Conservation (phyloP, 768 basidiomycete genomes). For the Antrodiella citrinella region DNA sequence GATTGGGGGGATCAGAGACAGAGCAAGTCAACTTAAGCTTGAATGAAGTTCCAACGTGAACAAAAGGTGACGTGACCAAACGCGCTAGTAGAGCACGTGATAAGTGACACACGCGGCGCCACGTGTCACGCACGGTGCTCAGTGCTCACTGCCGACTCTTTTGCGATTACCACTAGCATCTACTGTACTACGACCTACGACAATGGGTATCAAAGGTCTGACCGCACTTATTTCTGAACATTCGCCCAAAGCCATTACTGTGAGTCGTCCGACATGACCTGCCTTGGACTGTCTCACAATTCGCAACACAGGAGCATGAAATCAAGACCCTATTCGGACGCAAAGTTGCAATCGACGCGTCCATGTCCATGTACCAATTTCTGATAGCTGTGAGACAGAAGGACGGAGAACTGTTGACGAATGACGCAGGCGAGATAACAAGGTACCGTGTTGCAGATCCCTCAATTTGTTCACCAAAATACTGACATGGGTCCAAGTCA, state of each 20-base stretch:
- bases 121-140: not conserved
- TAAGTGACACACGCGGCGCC: not conserved
- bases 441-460: slow-evolving; percentile 31
- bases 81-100: not conserved
- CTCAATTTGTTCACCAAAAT: not conserved
- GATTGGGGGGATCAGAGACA: too few species aligned
- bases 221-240: slow-evolving; percentile 85
- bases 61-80: not conserved
- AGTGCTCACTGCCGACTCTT: not conserved
- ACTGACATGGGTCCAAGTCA: slow-evolving; percentile 42
- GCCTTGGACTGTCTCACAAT: not conserved
- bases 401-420: slow-evolving; percentile 94
- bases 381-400: slow-evolving; percentile 94
- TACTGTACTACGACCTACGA: not conserved
- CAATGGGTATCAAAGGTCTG: slow-evolving; percentile 95
- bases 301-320: slow-evolving; percentile 60
- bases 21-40: too few species aligned
- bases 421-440: slow-evolving; percentile 96
- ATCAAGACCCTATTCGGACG: slow-evolving; percentile 97
- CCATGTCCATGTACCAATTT: slow-evolving; percentile 96
- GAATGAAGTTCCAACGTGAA: too few species aligned
- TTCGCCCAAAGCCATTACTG: slow-evolving; percentile 74
- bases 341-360: slow-evolving; percentile 98
- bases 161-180: not conserved
- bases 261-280: slow-evolving; percentile 15